These are phyloP conservation scores for Pochonia chlamydosporia DNA, from an alignment of 2,329 filamentous ascomycete genomes.

Conservation along the genomic window DNA sequence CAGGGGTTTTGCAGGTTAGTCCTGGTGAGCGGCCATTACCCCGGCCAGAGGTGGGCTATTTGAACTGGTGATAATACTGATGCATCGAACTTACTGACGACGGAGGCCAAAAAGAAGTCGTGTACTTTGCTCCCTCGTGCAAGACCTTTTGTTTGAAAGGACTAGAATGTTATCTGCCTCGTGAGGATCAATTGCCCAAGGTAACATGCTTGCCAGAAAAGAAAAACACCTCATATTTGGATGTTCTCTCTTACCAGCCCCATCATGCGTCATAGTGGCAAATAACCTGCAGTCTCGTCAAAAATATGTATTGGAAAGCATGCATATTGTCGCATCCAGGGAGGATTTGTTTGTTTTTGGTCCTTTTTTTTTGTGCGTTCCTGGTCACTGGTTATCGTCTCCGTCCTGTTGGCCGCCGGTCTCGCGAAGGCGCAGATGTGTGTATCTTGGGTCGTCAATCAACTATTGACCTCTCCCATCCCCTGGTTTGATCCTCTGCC, in stretches of 20 bases:
- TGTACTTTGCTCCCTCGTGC: too few relatives aligned
- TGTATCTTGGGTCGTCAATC: not conserved
- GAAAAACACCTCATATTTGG: not conserved
- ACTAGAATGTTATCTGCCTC: not conserved
- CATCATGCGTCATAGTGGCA: not conserved
- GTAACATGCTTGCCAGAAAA: too few relatives aligned
- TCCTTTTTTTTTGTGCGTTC: not conserved
- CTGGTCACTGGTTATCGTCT: not conserved
- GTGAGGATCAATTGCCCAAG: too few relatives aligned
- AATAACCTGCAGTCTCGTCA: not conserved
- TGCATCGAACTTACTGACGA: too few relatives aligned
- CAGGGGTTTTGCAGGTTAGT: conserved; percentile 1
- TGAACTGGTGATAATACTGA: too few relatives aligned
- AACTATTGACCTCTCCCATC: not conserved
- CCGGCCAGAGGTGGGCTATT: too few relatives aligned
- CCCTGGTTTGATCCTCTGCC: conserved; percentile 2
- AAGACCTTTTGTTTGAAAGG: too few relatives aligned
- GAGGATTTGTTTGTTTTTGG: not conserved
- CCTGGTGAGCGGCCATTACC: too few relatives aligned
- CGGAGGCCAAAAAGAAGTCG: too few relatives aligned
- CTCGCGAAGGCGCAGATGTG: not conserved
- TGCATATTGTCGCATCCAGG: too few relatives aligned
- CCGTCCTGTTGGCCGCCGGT: not conserved
- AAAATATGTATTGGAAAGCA: too few relatives aligned
- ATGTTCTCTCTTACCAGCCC: not conserved